A percentile compares a stretch with the other conserved stretches of the same genome.
Conservation (phyloP, 805 yeast species). For the Tetrapisispora pingtungensis region DNA sequence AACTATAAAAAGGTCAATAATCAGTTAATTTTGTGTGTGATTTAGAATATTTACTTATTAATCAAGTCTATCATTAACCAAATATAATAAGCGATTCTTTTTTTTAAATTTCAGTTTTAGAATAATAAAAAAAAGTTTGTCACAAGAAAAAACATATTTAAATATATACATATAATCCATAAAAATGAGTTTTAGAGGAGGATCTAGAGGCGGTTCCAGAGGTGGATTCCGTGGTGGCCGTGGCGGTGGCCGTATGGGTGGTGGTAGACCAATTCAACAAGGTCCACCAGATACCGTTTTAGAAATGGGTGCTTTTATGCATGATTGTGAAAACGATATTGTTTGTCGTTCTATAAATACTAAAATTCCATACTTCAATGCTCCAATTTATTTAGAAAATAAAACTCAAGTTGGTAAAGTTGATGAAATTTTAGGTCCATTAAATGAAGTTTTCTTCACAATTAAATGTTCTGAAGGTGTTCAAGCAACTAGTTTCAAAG, state of each 20-base stretch:
- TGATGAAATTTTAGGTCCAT: constrained; percentile 95
- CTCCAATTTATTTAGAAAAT: constrained; percentile 94
- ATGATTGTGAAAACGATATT: constrained; percentile 93
- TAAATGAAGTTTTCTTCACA: constrained; percentile 96
- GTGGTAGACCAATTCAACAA: constrained; percentile 50
- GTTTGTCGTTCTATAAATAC: constrained; percentile 92
- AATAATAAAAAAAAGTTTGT: neutral
- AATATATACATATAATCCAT: too few species aligned
- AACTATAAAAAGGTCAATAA: too few species aligned
- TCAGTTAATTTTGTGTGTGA: too few species aligned
- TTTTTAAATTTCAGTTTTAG: neutral
- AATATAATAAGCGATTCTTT: too few species aligned
- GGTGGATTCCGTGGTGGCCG: constrained; percentile 31
- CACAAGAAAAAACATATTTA: neutral
- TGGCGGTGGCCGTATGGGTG: constrained; percentile 38
- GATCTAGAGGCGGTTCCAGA: constrained; percentile 27
- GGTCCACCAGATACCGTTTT: constrained; percentile 95
- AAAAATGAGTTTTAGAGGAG: constrained; percentile 34
- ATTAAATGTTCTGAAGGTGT: constrained; percentile 95
- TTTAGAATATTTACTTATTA: too few species aligned
- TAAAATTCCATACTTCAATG: constrained; percentile 95
- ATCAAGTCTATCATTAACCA: too few species aligned
- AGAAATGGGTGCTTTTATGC: constrained; percentile 90
- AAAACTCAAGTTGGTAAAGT: constrained; percentile 95
- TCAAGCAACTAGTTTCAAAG: constrained; percentile 84